Conservation (phyloP, 2,329 filamentous ascomycete species). For the Piedraia hortae region DNA sequence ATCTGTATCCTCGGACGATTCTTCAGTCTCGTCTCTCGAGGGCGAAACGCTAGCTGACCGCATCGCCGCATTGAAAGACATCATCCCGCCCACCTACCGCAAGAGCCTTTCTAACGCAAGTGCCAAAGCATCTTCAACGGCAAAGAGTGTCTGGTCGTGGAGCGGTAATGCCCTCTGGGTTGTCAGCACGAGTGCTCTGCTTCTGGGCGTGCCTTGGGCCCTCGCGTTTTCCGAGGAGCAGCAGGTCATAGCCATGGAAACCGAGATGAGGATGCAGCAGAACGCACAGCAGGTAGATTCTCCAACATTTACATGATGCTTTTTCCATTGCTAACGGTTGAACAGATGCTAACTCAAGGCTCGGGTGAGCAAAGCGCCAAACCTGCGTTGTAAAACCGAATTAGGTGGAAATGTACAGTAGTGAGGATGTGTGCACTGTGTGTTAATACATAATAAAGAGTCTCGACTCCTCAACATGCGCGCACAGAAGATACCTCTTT, state of each 20-base stretch:
- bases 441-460: no score
- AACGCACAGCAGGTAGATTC: slow-evolving; percentile 45
- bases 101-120: slow-evolving; percentile 15
- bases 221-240: slow-evolving; percentile 87
- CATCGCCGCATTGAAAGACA: slow-evolving; percentile 18
- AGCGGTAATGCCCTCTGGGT: slow-evolving; percentile 77
- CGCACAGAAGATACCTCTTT: no score
- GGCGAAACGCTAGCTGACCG: slow-evolving; percentile 18
- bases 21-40: slow-evolving; percentile 43
- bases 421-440: no score
- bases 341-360: slow-evolving; percentile 1
- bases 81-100: slow-evolving; percentile 19
- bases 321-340: background rate
- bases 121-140: slow-evolving; percentile 26
- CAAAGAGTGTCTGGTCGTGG: slow-evolving; percentile 36
- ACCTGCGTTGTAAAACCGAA: background rate
- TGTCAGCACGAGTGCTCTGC: slow-evolving; percentile 61
- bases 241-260: slow-evolving; percentile 90
- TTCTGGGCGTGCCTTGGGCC: slow-evolving; percentile 80
- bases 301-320: background rate
- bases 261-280: slow-evolving; percentile 89
- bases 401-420: no score
- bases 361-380: background rate
- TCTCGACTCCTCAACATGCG: no score
- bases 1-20: no score